Conservation (phyloP, 1,284 basidiomycete species). For the Tilletia caries region DNA sequence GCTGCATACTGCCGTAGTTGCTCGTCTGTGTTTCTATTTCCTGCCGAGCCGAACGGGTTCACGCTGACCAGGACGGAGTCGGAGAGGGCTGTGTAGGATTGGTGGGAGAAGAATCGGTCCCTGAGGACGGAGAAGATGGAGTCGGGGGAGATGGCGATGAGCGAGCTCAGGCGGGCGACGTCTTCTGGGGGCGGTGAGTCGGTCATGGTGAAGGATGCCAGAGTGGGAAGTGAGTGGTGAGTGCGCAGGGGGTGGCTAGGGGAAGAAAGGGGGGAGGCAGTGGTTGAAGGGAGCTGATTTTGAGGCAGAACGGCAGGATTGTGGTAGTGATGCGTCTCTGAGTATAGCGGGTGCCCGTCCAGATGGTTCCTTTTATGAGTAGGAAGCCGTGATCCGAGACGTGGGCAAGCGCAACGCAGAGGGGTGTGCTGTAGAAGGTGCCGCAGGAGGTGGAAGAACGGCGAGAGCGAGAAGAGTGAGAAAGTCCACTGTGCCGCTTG, state of each 20-base stretch:
- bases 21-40: slow-evolving; percentile 49
- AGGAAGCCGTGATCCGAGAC: background rate
- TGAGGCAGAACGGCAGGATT: no score
- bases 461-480: no score
- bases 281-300: no score
- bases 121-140: slow-evolving; percentile 25
- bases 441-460: no score
- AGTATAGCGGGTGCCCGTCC: background rate
- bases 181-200: slow-evolving; percentile 11
- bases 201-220: background rate
- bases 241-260: background rate
- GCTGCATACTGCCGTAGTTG: slow-evolving; percentile 43
- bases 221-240: background rate
- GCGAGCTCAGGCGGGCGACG: slow-evolving; percentile 12
- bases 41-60: slow-evolving; percentile 47
- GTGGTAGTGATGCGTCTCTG: background rate
- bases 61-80: slow-evolving; percentile 47
- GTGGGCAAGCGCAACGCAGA: background rate
- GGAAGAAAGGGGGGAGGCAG: no score
- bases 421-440: background rate
- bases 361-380: background rate
- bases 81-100: slow-evolving; percentile 46
- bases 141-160: slow-evolving; percentile 14
- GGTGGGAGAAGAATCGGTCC: slow-evolving; percentile 42
- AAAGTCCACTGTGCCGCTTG: no score